Evolutionary conservation across 352 stramenopile genomes (phyloP).

Genomic region (Globisporangium nagaii): DNA sequence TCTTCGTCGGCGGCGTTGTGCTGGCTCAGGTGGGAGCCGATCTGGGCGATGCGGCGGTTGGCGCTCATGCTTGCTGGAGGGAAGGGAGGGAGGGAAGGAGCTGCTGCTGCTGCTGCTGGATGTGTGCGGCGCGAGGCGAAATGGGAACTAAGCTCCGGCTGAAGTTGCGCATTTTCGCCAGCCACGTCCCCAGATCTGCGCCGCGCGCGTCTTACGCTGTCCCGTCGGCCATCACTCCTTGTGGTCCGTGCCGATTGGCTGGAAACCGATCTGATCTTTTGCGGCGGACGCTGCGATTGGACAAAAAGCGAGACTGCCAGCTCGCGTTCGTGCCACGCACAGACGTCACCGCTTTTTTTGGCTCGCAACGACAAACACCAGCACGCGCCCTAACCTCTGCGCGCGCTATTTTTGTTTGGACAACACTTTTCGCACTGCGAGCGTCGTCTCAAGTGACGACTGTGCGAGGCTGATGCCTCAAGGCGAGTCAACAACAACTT

Average conservation of each 20-base stretch:
- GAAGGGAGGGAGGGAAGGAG: background rate
- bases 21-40: conserved; percentile 62
- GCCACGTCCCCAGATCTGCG: background rate
- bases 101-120: background rate
- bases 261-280: background rate
- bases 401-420: conserved; percentile 12
- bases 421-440: background rate
- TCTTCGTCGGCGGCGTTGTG: conserved; percentile 59
- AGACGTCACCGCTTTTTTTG: conserved; percentile 46
- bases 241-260: conserved; percentile 10
- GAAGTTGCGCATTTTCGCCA: conserved; percentile 5
- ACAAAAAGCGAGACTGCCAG: conserved; percentile 16
- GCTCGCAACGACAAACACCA: conserved; percentile 15
- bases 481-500: background rate
- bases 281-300: conserved; percentile 10
- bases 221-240: background rate
- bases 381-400: conserved; percentile 13
- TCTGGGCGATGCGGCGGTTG: conserved; percentile 67
- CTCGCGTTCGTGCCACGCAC: conserved; percentile 53
- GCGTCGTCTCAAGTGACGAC: background rate
- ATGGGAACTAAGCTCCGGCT: conserved; percentile 37
- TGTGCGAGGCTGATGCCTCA: too few relatives aligned
- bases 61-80: conserved; percentile 37
- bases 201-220: background rate
- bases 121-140: conserved; percentile 30